Evolutionary conservation across 108 stramenopile genomes (phyloP), one percentile per base, ranked within the genome.

Genomic region (Pseudonitzschia multistriata): DNA sequence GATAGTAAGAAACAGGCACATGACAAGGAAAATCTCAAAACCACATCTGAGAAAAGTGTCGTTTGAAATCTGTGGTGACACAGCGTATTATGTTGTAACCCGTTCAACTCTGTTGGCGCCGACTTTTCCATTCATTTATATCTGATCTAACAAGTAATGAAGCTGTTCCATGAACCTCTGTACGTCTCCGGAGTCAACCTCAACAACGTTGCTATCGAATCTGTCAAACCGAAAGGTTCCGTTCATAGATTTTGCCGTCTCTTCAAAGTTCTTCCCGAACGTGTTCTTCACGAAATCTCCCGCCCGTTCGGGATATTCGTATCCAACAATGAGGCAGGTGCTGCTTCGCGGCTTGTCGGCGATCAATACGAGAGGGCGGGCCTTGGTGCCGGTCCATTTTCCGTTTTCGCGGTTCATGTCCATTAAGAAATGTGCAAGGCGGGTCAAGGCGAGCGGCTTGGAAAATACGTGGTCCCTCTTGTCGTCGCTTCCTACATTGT

Each of bases 81-180:
- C n/a, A n/a, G n/a, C n/a, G n/a, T n/a, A n/a, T n/a, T n/a, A n/a
- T n/a, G n/a, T n/a, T n/a, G n/a, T n/a, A n/a, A n/a, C n/a, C n/a
- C n/a, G n/a, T n/a, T n/a, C n/a, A n/a, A n/a, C n/a, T n/a, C n/a
- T n/a, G n/a, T n/a, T n/a, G n/a, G n/a, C n/a, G n/a, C n/a, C n/a
- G n/a, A n/a, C n/a, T n/a, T n/a, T n/a, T 55, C 10, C 10, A 40
- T 49, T 30, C 19, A 3, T 6, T 45, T 75, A 75, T 5, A 75
- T 68, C 22, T 59, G 50, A 63, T 93, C 93, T 83, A 92, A 80
- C 63, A 95, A 72, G 70, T 91, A 91, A 79, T 93, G 89, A 36
- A 97, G 75, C 57, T 91, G 88, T 71, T 97, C 95, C 60, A 96
- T 81, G 78, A 97, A 97, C 68, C 91, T 89, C 68, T 93, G 90